Conservation (phyloP, 495 filamentous ascomycete genomes). For the Zalerion maritima region DNA sequence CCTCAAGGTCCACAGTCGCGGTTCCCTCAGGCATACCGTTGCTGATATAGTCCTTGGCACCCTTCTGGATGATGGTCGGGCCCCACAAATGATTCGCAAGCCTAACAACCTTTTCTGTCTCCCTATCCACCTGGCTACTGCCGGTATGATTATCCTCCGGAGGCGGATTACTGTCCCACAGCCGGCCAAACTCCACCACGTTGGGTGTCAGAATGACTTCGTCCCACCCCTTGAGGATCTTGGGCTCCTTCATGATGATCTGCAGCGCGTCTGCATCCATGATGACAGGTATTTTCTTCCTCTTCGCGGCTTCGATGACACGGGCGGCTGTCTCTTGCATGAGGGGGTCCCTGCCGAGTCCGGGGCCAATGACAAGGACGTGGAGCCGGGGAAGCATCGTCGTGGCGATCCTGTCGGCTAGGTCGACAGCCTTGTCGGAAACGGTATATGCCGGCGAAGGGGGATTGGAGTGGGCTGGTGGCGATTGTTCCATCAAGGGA, state of each 20-base stretch:
- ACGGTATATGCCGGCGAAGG: conserved; percentile 18
- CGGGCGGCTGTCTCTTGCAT: conserved; percentile 77
- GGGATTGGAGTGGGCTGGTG: conserved; percentile 24
- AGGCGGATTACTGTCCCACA: too few relatives aligned
- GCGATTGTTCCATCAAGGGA: conserved; percentile 73
- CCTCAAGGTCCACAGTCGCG: conserved; percentile 54
- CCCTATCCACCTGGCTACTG: conserved; percentile 30
- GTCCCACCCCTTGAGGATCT: conserved; percentile 62
- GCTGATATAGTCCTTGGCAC: conserved; percentile 66
- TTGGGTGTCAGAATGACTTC: conserved; percentile 90
- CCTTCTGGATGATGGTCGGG: conserved; percentile 85
- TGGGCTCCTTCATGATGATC: conserved; percentile 59
- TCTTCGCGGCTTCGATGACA: conserved; percentile 67
- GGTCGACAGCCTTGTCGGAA: conserved; percentile 22
- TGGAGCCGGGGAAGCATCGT: conserved; percentile 74
- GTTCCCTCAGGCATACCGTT: conserved; percentile 70
- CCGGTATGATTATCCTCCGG: too few relatives aligned
- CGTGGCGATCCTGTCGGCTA: conserved; percentile 43
- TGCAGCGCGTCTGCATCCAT: conserved; percentile 84
- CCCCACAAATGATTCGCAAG: conserved; percentile 69
- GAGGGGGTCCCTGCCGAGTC: conserved; percentile 73
- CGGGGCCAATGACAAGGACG: conserved; percentile 86
- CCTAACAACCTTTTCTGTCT: conserved; percentile 49
- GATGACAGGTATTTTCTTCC: conserved; percentile 62
- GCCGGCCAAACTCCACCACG: conserved; percentile 75